Conservation (phyloP, 23 red algal species). For the Gracilaria vermiculophylla region DNA sequence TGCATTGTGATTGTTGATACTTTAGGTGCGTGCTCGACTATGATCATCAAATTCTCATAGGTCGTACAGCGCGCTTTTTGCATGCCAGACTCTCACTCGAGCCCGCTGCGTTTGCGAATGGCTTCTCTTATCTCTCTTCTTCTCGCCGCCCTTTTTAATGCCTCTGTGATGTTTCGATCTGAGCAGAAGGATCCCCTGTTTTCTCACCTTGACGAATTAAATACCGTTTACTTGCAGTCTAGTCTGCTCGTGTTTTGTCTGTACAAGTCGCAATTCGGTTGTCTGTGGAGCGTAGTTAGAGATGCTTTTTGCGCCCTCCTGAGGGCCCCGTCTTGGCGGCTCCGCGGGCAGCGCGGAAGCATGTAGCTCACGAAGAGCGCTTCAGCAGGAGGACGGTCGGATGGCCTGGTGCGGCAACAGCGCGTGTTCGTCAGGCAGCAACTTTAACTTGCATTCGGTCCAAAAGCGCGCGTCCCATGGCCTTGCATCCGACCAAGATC, state of each 20-base stretch:
- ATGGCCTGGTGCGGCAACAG: no score
- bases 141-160: background rate
- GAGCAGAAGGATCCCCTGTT: constrained; percentile 10
- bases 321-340: no score
- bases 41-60: background rate
- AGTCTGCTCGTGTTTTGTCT: background rate
- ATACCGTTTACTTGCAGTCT: constrained; percentile 18
- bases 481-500: constrained; percentile 74
- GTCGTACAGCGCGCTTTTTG: background rate
- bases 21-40: background rate
- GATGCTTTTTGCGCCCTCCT: background rate
- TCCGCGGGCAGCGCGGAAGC: background rate
- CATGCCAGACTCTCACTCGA: background rate
- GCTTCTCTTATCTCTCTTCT: background rate
- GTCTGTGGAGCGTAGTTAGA: background rate
- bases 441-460: constrained; percentile 24
- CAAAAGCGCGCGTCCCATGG: constrained; percentile 75
- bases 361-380: no score
- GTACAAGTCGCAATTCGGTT: background rate
- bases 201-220: background rate
- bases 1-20: background rate
- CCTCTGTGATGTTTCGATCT: constrained; percentile 23
- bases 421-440: background rate
- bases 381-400: no score
- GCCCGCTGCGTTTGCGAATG: background rate